Base-by-base conservation (phyloP, 768 basidiomycete genomes). In the Mrakia gelida region DNA sequence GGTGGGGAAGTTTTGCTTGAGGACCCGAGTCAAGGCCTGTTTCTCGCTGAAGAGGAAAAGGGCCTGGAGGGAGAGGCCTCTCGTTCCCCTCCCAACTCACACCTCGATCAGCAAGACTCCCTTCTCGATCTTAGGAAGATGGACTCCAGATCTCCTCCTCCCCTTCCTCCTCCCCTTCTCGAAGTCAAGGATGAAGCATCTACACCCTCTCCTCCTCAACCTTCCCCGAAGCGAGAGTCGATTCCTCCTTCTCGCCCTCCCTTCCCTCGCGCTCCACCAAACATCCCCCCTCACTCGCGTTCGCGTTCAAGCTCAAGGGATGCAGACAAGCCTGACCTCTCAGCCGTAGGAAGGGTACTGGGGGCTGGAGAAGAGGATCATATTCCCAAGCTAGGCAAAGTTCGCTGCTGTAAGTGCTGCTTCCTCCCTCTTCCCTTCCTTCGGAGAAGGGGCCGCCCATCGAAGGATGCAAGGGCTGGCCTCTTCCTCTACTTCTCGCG, bases 341-440 rank as follows among this genome's bases (percentile, higher is more conserved):
- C 32, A 16, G 74, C 74, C 9, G 49, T 63, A 10, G 74, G 74
- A 15, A 28, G 74, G 18, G 74, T 75, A 0, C 62, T 75, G 9
- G 65, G 62, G 0, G 61, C 62, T 6, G 75, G 49, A 8, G 75
- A 71, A 54, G 45, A 68, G 26, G n/a, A 43, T 11, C n/a, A 54
- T 6, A 62, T 76, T 34, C 75, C 75, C 6, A 49, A 65, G 34
- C 49, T 76, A 9, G 75, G 75, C 30, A 68, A 76, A 41, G 70
- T 76, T 26, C 43, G 75, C 7, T 76, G 75, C 38, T 76, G 75
- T 76, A 34, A 52, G 75, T 71, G 2, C 70, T 16, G 1, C 38
- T 65, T 18, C 34, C 23, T 45, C 56, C 32, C 43, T 23, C 49
- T 30, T 75, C 9, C 26, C 54, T 38, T 63, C 41, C 5, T 26